These are phyloP conservation scores for Rhododendron vialii DNA, from an alignment of 148 eudicot genomes.

Conservation along the genomic window DNA sequence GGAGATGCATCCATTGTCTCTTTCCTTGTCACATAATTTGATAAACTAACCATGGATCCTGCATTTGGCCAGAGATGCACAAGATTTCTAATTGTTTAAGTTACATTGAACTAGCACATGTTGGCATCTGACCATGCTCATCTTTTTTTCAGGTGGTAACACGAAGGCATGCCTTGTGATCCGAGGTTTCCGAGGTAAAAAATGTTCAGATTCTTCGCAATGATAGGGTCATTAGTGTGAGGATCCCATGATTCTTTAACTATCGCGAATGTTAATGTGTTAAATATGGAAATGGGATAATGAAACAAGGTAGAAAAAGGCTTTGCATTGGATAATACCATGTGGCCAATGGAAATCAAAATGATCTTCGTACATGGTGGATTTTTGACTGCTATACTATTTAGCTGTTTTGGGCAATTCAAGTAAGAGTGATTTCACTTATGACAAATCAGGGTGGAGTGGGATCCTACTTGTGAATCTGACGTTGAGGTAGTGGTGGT, in stretches of 20 bases:
- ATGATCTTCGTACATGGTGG: neutral
- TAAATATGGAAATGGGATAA: neutral
- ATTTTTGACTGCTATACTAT: neutral
- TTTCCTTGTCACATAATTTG: neutral
- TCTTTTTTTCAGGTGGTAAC: neutral
- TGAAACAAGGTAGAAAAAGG: neutral
- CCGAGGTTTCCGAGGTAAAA: neutral
- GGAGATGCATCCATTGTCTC: neutral
- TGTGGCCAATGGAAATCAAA: neutral
- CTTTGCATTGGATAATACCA: neutral
- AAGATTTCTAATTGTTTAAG: neutral
- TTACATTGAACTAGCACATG: neutral
- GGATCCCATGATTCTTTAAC: neutral
- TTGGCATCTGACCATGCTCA: neutral
- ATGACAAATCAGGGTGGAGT: neutral
- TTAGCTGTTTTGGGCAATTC: neutral
- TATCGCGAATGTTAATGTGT: neutral
- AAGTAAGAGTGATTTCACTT: neutral
- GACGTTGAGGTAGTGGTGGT: neutral
- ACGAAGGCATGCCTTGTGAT: neutral
- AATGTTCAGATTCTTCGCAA: neutral
- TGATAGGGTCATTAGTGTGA: neutral
- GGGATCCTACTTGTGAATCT: neutral
- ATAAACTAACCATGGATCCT: neutral
- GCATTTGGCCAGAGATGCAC: neutral